Evolutionary conservation across 306 rosid genomes (phyloP).

Genomic region (Castanopsis chinensis): DNA sequence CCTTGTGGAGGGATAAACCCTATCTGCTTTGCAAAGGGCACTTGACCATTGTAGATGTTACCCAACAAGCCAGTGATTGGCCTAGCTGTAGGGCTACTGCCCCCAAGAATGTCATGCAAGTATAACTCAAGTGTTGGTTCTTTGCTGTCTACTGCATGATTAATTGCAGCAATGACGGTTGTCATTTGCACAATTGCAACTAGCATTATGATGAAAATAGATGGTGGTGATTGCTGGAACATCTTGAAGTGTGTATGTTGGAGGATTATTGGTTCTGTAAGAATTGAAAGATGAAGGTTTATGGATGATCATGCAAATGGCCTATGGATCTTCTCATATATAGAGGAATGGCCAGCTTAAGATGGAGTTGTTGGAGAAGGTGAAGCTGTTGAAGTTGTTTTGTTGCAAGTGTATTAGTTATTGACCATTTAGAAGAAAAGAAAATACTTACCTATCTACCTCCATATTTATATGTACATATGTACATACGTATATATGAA

Average conservation of each 20-base stretch:
- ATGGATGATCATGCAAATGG: not conserved
- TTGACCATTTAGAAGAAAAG: not conserved
- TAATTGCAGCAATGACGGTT: slow-evolving; percentile 23
- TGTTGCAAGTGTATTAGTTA: slow-evolving; percentile 5
- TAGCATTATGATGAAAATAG: slow-evolving; percentile 17
- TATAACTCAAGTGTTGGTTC: slow-evolving; percentile 43
- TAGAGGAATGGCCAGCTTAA: slow-evolving; percentile 11
- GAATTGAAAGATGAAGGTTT: not conserved
- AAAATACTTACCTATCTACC: too few species aligned
- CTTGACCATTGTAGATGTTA: slow-evolving; percentile 46
- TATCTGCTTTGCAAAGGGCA: slow-evolving; percentile 51
- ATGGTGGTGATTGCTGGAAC: not conserved
- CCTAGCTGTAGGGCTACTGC: slow-evolving; percentile 49
- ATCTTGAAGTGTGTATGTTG: slow-evolving; percentile 15
- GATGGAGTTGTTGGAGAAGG: slow-evolving; percentile 31
- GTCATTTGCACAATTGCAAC: slow-evolving; percentile 12
- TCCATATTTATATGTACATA: too few species aligned
- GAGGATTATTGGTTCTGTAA: not conserved
- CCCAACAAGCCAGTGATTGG: slow-evolving; percentile 56
- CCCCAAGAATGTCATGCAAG: slow-evolving; percentile 55
- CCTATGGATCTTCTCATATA: not conserved
- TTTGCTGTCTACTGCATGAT: slow-evolving; percentile 13
- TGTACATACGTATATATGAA: too few species aligned
- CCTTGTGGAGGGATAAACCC: slow-evolving; percentile 39
- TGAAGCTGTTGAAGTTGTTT: slow-evolving; percentile 28